Percentiles rank a stretch among this genome's conserved stretches.
These are phyloP conservation scores for Stramenopiles sp. DNA, from an alignment of 352 stramenopile species.

Conservation along the genomic window DNA sequence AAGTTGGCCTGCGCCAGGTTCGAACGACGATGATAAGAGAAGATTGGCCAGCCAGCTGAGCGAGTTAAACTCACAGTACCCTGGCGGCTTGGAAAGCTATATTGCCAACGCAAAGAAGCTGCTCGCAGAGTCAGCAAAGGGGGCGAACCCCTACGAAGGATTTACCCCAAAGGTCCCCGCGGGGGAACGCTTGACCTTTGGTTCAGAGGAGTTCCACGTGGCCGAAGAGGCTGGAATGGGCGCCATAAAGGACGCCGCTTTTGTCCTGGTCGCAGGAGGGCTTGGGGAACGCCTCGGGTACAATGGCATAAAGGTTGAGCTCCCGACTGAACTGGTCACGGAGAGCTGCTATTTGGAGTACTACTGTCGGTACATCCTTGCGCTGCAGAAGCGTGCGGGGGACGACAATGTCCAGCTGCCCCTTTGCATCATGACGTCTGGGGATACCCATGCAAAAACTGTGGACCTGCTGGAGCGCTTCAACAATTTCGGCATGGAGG, in stretches of 20 bases:
- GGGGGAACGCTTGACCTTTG: conserved; percentile 25
- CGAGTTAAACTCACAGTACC: conserved; percentile 43
- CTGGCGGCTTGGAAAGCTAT: conserved; percentile 37
- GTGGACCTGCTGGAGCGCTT: conserved; percentile 60
- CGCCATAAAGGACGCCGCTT: conserved; percentile 53
- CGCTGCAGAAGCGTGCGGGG: conserved; percentile 41
- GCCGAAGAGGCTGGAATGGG: conserved; percentile 33
- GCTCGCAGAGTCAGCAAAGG: conserved; percentile 23
- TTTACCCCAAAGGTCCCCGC: conserved; percentile 14
- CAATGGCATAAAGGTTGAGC: conserved; percentile 80
- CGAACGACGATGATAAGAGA: too few relatives aligned
- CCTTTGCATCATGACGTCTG: conserved; percentile 91
- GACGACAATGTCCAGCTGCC: conserved; percentile 37
- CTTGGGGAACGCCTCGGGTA: conserved; percentile 89
- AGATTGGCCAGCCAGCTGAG: conserved; percentile 30
- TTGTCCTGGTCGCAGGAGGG: conserved; percentile 88
- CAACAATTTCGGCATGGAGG: conserved; percentile 75
- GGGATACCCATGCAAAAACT: conserved; percentile 78
- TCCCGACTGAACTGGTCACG: conserved; percentile 74
- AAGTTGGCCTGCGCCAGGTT: too few relatives aligned
- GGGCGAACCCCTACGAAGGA: conserved; percentile 14
- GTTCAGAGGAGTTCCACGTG: conserved; percentile 29
- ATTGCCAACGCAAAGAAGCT: conserved; percentile 32
- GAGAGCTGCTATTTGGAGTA: conserved; percentile 67
- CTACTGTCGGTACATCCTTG: conserved; percentile 79